A percentile compares a stretch with the other conserved stretches of the same genome.
Evolutionary conservation across 2,329 filamentous ascomycete species (phyloP).

Genomic region (Xylaria sp.): DNA sequence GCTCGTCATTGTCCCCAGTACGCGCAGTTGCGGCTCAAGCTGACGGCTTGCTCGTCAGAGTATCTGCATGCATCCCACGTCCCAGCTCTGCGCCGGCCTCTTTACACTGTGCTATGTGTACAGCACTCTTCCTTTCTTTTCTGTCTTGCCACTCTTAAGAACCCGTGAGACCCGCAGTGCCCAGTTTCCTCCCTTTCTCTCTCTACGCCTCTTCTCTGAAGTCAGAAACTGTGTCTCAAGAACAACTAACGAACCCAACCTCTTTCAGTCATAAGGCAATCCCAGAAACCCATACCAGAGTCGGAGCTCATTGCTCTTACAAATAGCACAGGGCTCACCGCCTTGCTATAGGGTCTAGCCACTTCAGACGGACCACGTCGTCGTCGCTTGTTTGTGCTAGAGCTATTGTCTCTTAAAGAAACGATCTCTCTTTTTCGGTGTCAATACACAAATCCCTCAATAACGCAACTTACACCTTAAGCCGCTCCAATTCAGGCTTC

Average conservation of each 20-base stretch:
- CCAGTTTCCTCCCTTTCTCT: slow-evolving; percentile 40
- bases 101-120: slow-evolving; percentile 38
- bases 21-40: slow-evolving; percentile 37
- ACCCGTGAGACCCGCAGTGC: slow-evolving; percentile 39
- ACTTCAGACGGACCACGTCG: slow-evolving; percentile 34
- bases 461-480: slow-evolving; percentile 31
- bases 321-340: slow-evolving; percentile 41
- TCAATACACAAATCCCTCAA: slow-evolving; percentile 22
- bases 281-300: slow-evolving; percentile 37
- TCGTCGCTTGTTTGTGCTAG: slow-evolving; percentile 18
- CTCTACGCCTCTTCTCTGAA: slow-evolving; percentile 35
- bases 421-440: slow-evolving; percentile 18
- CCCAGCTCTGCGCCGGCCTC: slow-evolving; percentile 24
- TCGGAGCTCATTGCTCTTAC: slow-evolving; percentile 41
- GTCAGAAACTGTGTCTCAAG: slow-evolving; percentile 32
- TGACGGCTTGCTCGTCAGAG: slow-evolving; percentile 34
- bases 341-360: slow-evolving; percentile 36
- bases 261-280: slow-evolving; percentile 28
- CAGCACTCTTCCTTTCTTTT: slow-evolving; percentile 19
- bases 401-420: slow-evolving; percentile 20
- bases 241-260: slow-evolving; percentile 24
- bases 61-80: slow-evolving; percentile 39
- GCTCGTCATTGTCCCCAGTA: slow-evolving; percentile 20
- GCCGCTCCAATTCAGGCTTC: slow-evolving; percentile 19
- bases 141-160: slow-evolving; percentile 37